These are phyloP conservation scores for Alternaria alternata DNA, from an alignment of 2,329 filamentous ascomycete genomes.

Conservation along the genomic window DNA sequence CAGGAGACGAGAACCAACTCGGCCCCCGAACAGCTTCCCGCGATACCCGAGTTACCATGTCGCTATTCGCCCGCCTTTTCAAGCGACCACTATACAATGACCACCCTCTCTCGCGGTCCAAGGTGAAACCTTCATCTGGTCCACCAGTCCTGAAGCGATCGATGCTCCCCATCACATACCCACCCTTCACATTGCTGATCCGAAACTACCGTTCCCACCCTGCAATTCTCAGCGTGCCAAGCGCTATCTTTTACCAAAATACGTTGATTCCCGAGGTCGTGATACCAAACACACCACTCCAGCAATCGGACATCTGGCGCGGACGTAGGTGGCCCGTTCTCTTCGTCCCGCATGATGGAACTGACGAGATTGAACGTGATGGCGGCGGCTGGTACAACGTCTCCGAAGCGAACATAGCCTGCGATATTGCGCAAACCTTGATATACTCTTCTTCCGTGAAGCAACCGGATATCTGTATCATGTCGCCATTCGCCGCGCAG, in stretches of 20 bases:
- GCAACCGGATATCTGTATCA: conserved; percentile 54
- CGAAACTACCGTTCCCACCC: conserved; percentile 59
- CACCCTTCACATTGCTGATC: conserved; percentile 56
- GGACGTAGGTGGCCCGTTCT: conserved; percentile 54
- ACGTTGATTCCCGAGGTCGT: conserved; percentile 54
- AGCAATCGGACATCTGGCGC: conserved; percentile 49
- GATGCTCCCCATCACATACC: conserved; percentile 53
- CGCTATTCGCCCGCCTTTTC: conserved; percentile 55
- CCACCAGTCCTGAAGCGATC: conserved; percentile 38
- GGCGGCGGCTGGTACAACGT: conserved; percentile 52
- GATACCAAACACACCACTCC: conserved; percentile 28
- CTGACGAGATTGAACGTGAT: conserved; percentile 54
- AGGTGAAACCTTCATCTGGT: conserved; percentile 29
- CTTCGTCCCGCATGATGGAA: conserved; percentile 49
- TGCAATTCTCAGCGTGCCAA: conserved; percentile 54
- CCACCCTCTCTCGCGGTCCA: conserved; percentile 53
- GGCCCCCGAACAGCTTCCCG: conserved; percentile 51
- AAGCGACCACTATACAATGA: conserved; percentile 47
- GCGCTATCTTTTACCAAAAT: conserved; percentile 55
- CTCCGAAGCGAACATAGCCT: conserved; percentile 42
- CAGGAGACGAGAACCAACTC: conserved; percentile 57
- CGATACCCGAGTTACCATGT: conserved; percentile 45
- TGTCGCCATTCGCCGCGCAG: conserved; percentile 57
- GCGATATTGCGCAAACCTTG: conserved; percentile 39
- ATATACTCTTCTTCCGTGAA: conserved; percentile 32